phyloP scores from a whole-genome alignment of 2,329 filamentous ascomycete genomes.

The Pyrenophora tritici-repentis region DNA sequence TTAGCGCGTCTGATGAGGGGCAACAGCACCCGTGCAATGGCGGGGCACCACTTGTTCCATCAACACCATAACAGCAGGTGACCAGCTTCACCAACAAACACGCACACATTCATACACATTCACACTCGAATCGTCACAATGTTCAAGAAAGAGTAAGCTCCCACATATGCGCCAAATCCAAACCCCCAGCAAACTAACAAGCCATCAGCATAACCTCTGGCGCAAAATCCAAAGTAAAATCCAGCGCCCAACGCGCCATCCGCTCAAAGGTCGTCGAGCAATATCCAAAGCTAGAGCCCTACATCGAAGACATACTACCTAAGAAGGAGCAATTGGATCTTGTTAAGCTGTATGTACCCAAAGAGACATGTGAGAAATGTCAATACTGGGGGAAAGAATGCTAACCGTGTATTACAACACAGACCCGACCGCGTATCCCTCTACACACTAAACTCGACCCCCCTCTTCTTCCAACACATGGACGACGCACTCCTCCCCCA shows the following conservation, averaged over 20 bases:
- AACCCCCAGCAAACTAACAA: conserved; percentile 1
- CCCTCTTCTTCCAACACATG: conserved; percentile 90
- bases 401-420: conserved; percentile 8
- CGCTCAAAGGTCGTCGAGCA: conserved; percentile 80
- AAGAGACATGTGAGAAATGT: not conserved
- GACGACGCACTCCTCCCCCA: conserved; percentile 82
- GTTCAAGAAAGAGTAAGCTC: conserved; percentile 46
- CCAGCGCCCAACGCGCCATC: conserved; percentile 86
- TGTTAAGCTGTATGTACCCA: conserved; percentile 72
- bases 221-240: conserved; percentile 96
- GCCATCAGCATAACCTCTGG: conserved; percentile 68
- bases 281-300: conserved; percentile 82
- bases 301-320: conserved; percentile 92
- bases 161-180: not conserved
- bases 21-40: conserved; percentile 2
- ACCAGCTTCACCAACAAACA: conserved; percentile 11
- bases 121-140: conserved; percentile 24
- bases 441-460: conserved; percentile 77
- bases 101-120: not conserved
- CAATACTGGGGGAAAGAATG: not conserved
- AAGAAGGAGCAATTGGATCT: conserved; percentile 91
- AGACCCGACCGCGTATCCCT: conserved; percentile 85
- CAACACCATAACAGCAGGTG: not conserved
- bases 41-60: conserved; percentile 10
- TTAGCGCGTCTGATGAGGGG: conserved; percentile 16